Evolutionary conservation across 805 yeast genomes (phyloP).

Genomic region (Nakazawaea ernobii): DNA sequence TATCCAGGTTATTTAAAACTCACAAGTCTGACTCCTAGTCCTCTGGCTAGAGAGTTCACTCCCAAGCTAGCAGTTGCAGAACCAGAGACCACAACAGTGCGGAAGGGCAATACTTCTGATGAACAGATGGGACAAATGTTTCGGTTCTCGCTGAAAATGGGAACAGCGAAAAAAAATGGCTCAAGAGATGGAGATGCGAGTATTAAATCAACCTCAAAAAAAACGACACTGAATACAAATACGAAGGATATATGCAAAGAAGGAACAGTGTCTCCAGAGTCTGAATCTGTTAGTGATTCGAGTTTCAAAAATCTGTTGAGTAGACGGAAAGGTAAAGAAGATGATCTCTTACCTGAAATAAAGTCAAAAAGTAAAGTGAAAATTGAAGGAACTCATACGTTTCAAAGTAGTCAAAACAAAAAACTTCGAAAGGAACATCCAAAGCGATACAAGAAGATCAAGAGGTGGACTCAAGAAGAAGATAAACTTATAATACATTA

Average conservation of each 20-base stretch:
- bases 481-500: slow-evolving; percentile 30
- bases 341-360: slow-evolving; percentile 6
- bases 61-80: not conserved
- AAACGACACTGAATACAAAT: not conserved
- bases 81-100: not conserved
- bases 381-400: slow-evolving; percentile 8
- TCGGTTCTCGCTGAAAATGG: too few relatives aligned
- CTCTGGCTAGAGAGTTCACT: not conserved
- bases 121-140: too few relatives aligned
- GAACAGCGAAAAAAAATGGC: too few relatives aligned
- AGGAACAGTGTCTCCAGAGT: not conserved
- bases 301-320: too few relatives aligned
- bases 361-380: slow-evolving; percentile 6
- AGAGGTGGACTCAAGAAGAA: slow-evolving; percentile 29
- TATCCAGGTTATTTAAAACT: not conserved
- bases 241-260: not conserved
- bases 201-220: not conserved
- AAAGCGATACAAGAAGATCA: slow-evolving; percentile 3
- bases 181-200: too few relatives aligned
- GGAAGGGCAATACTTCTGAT: too few relatives aligned
- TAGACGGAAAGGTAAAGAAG: not conserved
- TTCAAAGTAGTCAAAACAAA: slow-evolving; percentile 7
- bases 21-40: not conserved
- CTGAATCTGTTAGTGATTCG: not conserved
- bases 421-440: not conserved